Percentiles rank a stretch among this genome's conserved stretches.
Conservation (phyloP, 139 green algal species). For the Mychonastes homosphaera region DNA sequence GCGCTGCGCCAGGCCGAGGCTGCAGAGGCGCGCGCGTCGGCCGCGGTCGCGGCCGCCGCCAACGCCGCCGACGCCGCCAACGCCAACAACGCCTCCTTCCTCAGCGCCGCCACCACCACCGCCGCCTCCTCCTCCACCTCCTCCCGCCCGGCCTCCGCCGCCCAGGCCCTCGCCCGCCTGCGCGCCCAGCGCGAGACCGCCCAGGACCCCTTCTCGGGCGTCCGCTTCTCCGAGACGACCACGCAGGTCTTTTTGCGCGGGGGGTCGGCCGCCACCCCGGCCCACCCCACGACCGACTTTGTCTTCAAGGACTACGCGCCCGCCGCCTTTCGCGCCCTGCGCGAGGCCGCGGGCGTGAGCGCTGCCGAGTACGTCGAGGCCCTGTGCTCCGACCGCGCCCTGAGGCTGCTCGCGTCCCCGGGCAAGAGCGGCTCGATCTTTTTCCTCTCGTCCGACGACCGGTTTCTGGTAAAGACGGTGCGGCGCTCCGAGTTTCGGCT, state of each 20-base stretch:
- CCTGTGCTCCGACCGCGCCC: constrained; percentile 63
- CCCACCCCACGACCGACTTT: constrained; percentile 61
- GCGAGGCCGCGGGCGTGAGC: constrained; percentile 63
- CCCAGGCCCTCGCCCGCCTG: neutral
- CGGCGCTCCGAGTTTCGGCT: constrained; percentile 40
- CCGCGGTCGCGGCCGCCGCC: neutral
- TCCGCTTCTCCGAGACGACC: constrained; percentile 32
- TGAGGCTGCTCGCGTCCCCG: constrained; percentile 69
- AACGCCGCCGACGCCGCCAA: neutral
- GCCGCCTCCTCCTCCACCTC: neutral
- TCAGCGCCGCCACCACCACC: neutral
- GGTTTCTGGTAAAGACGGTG: constrained; percentile 50
- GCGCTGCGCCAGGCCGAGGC: too few species aligned
- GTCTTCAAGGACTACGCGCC: constrained; percentile 93
- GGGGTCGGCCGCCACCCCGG: constrained; percentile 48
- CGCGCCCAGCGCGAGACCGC: too few species aligned
- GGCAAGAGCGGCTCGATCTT: constrained; percentile 62
- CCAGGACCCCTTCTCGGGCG: neutral
- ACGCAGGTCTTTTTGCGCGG: constrained; percentile 59
- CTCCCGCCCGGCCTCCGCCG: neutral
- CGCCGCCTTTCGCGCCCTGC: constrained; percentile 65
- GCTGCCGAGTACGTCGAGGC: constrained; percentile 64
- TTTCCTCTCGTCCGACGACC: constrained; percentile 30
- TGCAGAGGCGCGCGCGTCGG: neutral
- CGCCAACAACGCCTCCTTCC: too few species aligned